Evolutionary conservation across 805 yeast genomes (phyloP).

Genomic region (Saccharomycopsis microspora): DNA sequence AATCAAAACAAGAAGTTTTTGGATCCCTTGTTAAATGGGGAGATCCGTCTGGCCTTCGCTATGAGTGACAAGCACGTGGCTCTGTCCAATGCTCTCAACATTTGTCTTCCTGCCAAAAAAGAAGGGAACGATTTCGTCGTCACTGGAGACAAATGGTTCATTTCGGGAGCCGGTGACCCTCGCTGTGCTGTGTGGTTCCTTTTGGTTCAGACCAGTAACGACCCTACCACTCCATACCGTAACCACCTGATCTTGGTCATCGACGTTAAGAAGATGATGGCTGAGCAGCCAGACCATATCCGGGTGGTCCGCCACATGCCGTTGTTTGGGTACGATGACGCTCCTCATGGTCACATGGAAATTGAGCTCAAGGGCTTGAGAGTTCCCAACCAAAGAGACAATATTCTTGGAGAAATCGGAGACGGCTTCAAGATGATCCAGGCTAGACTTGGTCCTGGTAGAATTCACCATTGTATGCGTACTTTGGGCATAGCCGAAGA

Average conservation of each 20-base stretch:
- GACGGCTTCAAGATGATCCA: constrained; percentile 54
- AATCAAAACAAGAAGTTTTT: constrained; percentile 32
- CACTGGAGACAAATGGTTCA: constrained; percentile 60
- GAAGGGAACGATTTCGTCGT: constrained; percentile 27
- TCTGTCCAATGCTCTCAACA: constrained; percentile 52
- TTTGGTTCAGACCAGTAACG: constrained; percentile 22
- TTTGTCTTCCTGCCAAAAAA: constrained; percentile 18
- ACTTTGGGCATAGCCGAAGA: constrained; percentile 49
- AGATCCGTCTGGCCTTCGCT: constrained; percentile 47
- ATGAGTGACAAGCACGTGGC: constrained; percentile 56
- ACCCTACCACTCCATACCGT: constrained; percentile 25
- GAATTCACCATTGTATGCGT: constrained; percentile 63
- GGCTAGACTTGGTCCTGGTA: constrained; percentile 57
- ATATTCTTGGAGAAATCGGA: constrained; percentile 35
- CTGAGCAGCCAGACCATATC: constrained; percentile 33
- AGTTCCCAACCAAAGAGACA: constrained; percentile 27
- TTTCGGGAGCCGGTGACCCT: constrained; percentile 63
- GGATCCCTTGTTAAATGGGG: constrained; percentile 40
- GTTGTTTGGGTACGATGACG: constrained; percentile 54
- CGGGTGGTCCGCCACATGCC: constrained; percentile 36
- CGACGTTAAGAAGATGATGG: constrained; percentile 36
- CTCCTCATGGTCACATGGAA: constrained; percentile 66
- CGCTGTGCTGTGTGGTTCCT: constrained; percentile 31
- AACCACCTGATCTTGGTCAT: constrained; percentile 49
- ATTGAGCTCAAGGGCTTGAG: constrained; percentile 38